Base-by-base conservation (phyloP, 129 eudicot genomes). In the Flaveria robusta region DNA sequence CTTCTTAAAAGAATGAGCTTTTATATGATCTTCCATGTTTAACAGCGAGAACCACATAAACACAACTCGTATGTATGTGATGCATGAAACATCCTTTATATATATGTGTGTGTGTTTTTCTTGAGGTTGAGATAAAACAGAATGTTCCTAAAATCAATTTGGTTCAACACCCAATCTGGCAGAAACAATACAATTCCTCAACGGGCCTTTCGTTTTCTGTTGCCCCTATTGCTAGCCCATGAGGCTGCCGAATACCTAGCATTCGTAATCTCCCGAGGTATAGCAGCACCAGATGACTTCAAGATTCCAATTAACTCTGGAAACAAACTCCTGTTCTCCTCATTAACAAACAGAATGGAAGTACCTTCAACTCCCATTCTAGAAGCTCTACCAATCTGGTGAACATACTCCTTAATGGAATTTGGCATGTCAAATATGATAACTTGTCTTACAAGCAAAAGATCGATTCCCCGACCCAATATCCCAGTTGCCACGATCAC, bases 361-460 rank as follows among this genome's bases (percentile, higher is more conserved):
- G 63, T 78, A 45, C 99, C 99, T 50, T 87, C 96, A 79, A 76
- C 86, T 68, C 98, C 97, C 89, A 91, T 79, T 76, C 97, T 88
- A 0, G 98, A 94, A 12, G 93, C 96, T 74, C 99, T 89, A 42
- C 96, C 99, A 64, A 91, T 83, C 83, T 84, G 91, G 85, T 91
- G 99, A 41, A 95, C 91, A 83, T 91, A 95, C 83, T 91, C 99
- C 77, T 87, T 89, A 1, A 91, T 81, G 47, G 96, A 87, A 86
- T 85, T 89, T 13, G 99, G 99, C 90, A 95, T 83, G 83, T 95
- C 99, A 86, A 95, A 91, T 74, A 91, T 83, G 43, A 95, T 89
- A 47, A 95, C 99, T 75, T 87, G 96, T 76, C 86, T 86, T 78
- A 95, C 96, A 73, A 73, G 70, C 78, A 91, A 68, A n/a, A 91